phyloP scores from a whole-genome alignment of 768 basidiomycete genomes.

The Pulveroboletus sp. region DNA sequence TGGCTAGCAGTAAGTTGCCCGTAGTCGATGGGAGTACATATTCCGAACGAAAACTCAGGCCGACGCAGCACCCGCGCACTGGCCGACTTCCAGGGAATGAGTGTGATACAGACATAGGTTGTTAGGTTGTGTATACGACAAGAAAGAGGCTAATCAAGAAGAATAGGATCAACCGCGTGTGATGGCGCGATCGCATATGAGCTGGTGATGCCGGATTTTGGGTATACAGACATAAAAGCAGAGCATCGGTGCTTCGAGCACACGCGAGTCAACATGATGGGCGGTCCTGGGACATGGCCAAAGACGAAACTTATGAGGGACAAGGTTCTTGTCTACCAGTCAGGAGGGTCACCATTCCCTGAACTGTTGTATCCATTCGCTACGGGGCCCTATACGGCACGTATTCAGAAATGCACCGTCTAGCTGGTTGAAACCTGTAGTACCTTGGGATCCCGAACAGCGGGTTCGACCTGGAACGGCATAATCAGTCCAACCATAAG shows the following conservation, averaged over 20 bases:
- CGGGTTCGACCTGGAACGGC: conserved; percentile 7
- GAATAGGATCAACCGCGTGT: conserved; percentile 3
- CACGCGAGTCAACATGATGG: conserved; percentile 2
- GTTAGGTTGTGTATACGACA: conserved; percentile 2
- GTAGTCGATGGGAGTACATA: not conserved
- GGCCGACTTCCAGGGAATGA: conserved; percentile 1
- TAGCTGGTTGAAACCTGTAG: not conserved
- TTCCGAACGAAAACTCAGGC: conserved; percentile 4
- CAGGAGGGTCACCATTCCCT: conserved; percentile 14
- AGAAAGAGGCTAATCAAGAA: conserved; percentile 1
- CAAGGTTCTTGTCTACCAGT: conserved; percentile 21
- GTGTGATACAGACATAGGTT: conserved; percentile 7
- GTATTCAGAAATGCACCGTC: conserved; percentile 1
- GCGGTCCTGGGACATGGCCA: not conserved
- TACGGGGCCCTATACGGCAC: conserved; percentile 12
- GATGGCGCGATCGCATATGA: conserved; percentile 10
- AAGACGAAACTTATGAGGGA: conserved; percentile 10
- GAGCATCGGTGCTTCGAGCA: conserved; percentile 1
- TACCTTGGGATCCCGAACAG: conserved; percentile 12
- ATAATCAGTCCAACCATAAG: not conserved
- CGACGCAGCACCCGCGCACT: conserved; percentile 2
- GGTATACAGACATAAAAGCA: not conserved
- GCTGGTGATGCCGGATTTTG: conserved; percentile 9
- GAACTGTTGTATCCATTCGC: conserved; percentile 19
- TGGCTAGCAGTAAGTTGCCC: not conserved